A percentile compares a stretch with the other conserved stretches of the same genome.
phyloP scores from a whole-genome alignment of 2,329 filamentous ascomycete species.

The Colletotrichum sp. region DNA sequence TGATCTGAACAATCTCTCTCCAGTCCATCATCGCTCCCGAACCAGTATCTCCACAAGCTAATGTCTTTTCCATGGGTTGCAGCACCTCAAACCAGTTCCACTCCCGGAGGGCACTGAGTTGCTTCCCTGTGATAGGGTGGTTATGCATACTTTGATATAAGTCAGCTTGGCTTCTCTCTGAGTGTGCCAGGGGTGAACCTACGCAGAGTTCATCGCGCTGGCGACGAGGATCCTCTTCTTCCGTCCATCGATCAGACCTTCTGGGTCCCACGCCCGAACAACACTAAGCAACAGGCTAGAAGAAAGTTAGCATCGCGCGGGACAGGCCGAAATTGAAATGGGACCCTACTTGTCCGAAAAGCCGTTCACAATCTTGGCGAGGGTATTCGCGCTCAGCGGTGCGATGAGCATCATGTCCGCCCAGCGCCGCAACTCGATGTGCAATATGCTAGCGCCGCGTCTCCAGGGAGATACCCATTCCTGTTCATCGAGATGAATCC shows the following conservation, averaged over 20 bases:
- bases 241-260: constrained; percentile 60
- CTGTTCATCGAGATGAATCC: constrained; percentile 80
- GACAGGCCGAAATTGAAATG: fast-evolving
- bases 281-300: constrained; percentile 52
- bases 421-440: constrained; percentile 87
- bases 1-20: constrained; percentile 71
- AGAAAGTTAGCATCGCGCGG: not conserved
- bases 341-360: constrained; percentile 67
- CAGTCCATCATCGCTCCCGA: constrained; percentile 85
- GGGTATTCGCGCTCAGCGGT: constrained; percentile 81
- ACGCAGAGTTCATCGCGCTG: constrained; percentile 82
- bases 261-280: constrained; percentile 86
- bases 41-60: constrained; percentile 87
- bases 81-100: constrained; percentile 82
- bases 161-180: not conserved
- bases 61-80: constrained; percentile 73
- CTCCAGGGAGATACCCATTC: constrained; percentile 86
- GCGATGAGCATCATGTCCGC: constrained; percentile 81
- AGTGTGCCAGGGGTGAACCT: not conserved
- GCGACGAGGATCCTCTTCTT: constrained; percentile 77
- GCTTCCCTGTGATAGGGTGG: constrained; percentile 79
- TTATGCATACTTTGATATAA: constrained; percentile 70
- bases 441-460: constrained; percentile 79
- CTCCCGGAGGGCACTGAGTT: constrained; percentile 73
- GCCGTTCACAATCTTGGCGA: constrained; percentile 84